These are phyloP conservation scores for Bolboschoenus planiculmis DNA, from an alignment of 176 grass and related monocot species.

Conservation along the genomic window DNA sequence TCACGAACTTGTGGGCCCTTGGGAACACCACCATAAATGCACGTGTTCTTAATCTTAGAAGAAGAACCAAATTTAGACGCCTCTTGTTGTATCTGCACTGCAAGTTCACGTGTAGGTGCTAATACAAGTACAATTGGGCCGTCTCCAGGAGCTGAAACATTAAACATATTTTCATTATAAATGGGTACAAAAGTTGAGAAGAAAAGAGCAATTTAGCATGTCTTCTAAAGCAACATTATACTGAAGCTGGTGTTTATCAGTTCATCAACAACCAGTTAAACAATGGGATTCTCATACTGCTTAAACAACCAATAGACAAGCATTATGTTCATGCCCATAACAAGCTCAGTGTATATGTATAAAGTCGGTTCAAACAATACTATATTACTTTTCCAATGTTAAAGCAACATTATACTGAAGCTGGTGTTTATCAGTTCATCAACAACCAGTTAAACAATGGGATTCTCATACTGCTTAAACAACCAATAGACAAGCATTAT, in stretches of 20 bases:
- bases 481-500: neutral
- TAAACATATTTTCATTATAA: neutral
- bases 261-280: neutral
- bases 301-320: neutral
- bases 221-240: neutral
- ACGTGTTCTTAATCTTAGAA: conserved; percentile 95
- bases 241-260: neutral
- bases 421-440: neutral
- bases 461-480: conserved; percentile 1
- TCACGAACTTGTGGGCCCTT: conserved; percentile 99
- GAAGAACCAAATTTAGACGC: conserved; percentile 89
- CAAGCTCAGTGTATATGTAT: neutral
- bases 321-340: neutral
- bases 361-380: too few relatives aligned
- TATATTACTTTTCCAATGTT: too few relatives aligned
- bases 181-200: neutral
- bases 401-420: neutral
- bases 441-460: neutral
- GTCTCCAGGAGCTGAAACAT: conserved; percentile 73
- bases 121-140: conserved; percentile 83
- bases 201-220: neutral
- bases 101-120: conserved; percentile 89
- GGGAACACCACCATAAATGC: conserved; percentile 96
- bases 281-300: neutral
- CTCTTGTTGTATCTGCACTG: conserved; percentile 93